phyloP scores from a whole-genome alignment of 192 early-diverging fungal species.

The Coemansia sp. region DNA sequence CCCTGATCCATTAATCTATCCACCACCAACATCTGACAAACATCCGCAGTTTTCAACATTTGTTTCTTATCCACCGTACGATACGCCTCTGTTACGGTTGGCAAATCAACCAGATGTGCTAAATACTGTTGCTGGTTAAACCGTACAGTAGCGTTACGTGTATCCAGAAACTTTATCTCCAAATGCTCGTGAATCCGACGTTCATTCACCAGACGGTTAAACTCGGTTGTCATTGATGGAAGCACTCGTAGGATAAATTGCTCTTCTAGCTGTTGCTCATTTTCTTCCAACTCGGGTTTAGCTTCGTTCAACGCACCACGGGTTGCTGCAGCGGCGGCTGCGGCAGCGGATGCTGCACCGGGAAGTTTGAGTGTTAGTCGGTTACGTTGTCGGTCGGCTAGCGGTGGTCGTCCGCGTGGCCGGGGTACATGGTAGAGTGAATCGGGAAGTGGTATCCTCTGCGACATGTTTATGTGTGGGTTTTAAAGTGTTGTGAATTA shows the following conservation, averaged over 20 bases:
- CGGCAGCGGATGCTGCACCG: not conserved
- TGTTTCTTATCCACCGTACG: conserved; percentile 45
- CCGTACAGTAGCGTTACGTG: conserved; percentile 34
- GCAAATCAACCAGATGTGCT: conserved; percentile 43
- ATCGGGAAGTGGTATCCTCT: conserved; percentile 3
- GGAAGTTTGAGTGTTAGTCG: conserved; percentile 49
- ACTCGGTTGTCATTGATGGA: conserved; percentile 32
- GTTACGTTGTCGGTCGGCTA: conserved; percentile 44
- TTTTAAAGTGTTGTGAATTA: too few species aligned
- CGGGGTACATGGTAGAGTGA: conserved; percentile 22
- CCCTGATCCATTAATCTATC: conserved; percentile 15
- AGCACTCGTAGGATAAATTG: conserved; percentile 46
- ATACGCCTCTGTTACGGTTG: conserved; percentile 45
- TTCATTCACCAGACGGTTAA: conserved; percentile 28
- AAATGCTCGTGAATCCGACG: conserved; percentile 37
- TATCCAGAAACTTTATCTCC: conserved; percentile 42
- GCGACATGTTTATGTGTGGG: not conserved
- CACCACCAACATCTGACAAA: conserved; percentile 48
- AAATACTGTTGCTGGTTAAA: conserved; percentile 19
- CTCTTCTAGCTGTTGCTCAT: conserved; percentile 38
- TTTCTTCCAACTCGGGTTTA: conserved; percentile 21
- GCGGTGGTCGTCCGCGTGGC: conserved; percentile 49
- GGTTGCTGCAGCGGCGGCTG: conserved; percentile 4
- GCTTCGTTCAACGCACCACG: conserved; percentile 1
- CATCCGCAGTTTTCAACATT: conserved; percentile 46